Evolutionary conservation across 176 grass and related monocot species (phyloP), one percentile per base, ranked within the genome.

Genomic region (Saccharum officinarum): DNA sequence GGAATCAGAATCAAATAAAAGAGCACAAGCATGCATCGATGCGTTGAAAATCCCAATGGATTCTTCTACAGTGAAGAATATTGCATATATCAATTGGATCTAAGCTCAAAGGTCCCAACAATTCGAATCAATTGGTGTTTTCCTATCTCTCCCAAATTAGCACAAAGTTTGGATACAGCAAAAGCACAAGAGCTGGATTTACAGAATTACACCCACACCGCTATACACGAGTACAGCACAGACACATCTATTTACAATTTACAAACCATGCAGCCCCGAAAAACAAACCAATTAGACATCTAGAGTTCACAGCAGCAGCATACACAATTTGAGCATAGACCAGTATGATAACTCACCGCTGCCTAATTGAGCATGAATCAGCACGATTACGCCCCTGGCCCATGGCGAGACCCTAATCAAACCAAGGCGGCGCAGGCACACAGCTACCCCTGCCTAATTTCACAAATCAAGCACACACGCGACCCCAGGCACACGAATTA

Each of bases 331-430:
- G 3, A 15, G 41, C 18, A 20, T 18, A 4, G 25, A 69, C 6
- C 13, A 17, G 44, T 1, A 37, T 1, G 7, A 40, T 15, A 16
- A 37, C 7, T 40, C 22, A 39, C 1, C 7, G 6, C 39, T 38
- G 38, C n/a, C 4, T 57, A 75, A 57, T 33, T 44, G 13, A n/a
- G 75, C 33, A 17, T 37, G 0, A 70, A 69, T 10, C 16, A 10
- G 67, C 3, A 45, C 3, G 0, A 31, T 7, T 10, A 54, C 3
- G 17, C 6, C 1, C 52, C 41, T 0, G 41, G 10, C 10, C 33
- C 22, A 9, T 10, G n/a, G 50, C 10, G n/a, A 9, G 68, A 81
- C 60, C 85, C 85, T 81, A 86, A 31, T 33, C 69, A 46, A 54
- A 37, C 0, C 8, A 30, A 15, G 54, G 1, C 36, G 55, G 4